Base-by-base conservation (phyloP, 345 rosid species). In the Lumnitzera racemosa region DNA sequence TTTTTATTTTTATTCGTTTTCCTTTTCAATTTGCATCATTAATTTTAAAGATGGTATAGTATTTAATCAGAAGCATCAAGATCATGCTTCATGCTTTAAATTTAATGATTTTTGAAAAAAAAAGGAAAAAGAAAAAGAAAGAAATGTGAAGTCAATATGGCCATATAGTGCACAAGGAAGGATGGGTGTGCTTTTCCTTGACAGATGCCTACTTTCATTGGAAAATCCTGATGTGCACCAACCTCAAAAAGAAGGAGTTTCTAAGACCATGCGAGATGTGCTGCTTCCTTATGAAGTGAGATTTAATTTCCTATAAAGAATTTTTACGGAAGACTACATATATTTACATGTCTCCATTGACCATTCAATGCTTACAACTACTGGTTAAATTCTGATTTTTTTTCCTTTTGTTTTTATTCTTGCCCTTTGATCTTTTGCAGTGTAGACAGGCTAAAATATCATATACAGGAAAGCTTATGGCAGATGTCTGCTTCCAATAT, bases 381-480 rank as follows among this genome's bases (percentile, higher is more conserved):
- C 20, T 14, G 6, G 4, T 29, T 59, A 47, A 47, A 47, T 68
- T 27, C 5, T 27, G 5, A 27, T 27, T 20, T 27, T 27, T 27
- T 27, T 3, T 51, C 11, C 52, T 23, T 15, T 52, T 36, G 0
- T 13, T 60, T 54, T 53, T 11, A 16, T 25, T 15, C 25, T 27
- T 54, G 49, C 11, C 69, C 43, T 36, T 36, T 36, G 9, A 7
- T 36, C 9, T 36, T 36, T 36, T 36, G 72, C 83, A 92, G 97
- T 87, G 96, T 79, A 73, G 97, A 24, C 96, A 87, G 58, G 95
- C 97, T 1, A 94, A 84, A 74, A 69, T 71, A 67, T 94, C 99
- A 0, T 94, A 94, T 68, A 67, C 84, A 0, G 97, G 96, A 55
- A 71, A 68, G 72, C 78, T 92, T 51, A 63, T 69, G 72, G 83